Evolutionary conservation across 768 basidiomycete species (phyloP), one percentile per base, ranked within the genome.

Genomic region (Boletus barrowsii): DNA sequence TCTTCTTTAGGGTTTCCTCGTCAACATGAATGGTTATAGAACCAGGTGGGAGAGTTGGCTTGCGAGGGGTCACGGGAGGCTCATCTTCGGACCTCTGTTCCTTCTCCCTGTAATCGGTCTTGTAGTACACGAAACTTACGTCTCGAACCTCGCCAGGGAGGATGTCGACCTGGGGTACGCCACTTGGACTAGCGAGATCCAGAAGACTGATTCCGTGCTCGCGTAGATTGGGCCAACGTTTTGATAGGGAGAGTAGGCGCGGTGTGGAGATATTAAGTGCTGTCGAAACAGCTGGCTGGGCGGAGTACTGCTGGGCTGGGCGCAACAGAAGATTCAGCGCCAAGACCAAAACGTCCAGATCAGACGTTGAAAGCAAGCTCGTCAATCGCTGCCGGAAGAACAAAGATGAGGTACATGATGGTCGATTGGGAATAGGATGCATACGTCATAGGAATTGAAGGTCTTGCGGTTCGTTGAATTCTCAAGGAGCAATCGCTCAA

Each of bases 381-480:
- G 91, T 93, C 59, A 98, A 76, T 56, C 94, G 90, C 96, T 99
- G 66, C 15, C 39, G 48, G 50, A 45, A 47, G 20, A 49, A 42
- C 35, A 54, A 32, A 42, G 20, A 37, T 64, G 33, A 59, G 50
- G 17, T 39, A 44, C 47, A 47, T 32, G 22, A 22, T 10, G 43
- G 1, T 45, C 6, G 10, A 22, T 10, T 22, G 26, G 22, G 40
- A 58, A 42, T 50, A 49, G n/a, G 33, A 42, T 39, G 76, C 93
- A 73, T 73, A 98, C 96, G 69, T 99, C 97, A 72, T 97, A 99
- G 5, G 93, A 96, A 56, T 83, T 86, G 73, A 88, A 99, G 54
- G 94, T 90, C 76, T 98, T 98, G 65, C 97, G 79, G 69, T 96
- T 98, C 39, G 97, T 99, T 44, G 94, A 96, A 70, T 98, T 97